phyloP scores from a whole-genome alignment of 306 rosid genomes.

The Canavalia gladiata region DNA sequence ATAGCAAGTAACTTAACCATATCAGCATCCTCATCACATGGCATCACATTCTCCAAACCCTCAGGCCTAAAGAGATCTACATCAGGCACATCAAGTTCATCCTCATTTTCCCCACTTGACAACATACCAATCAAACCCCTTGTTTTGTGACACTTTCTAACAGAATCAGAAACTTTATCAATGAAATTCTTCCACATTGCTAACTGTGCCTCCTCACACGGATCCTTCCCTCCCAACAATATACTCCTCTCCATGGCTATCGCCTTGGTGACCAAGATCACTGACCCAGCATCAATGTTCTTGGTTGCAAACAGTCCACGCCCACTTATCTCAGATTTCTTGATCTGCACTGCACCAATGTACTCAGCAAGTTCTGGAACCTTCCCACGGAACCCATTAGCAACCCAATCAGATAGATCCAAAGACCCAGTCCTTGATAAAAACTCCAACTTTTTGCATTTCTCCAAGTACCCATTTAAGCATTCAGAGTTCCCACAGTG shows the following conservation, averaged over 20 bases:
- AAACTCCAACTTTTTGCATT: constrained; percentile 74
- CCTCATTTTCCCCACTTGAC: constrained; percentile 81
- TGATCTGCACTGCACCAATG: constrained; percentile 72
- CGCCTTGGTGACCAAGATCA: constrained; percentile 75
- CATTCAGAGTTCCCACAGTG: constrained; percentile 56
- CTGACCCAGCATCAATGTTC: constrained; percentile 76
- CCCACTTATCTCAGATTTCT: constrained; percentile 73
- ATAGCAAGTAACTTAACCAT: constrained; percentile 59
- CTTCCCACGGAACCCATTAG: constrained; percentile 65
- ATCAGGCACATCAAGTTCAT: constrained; percentile 70
- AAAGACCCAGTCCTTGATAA: constrained; percentile 72
- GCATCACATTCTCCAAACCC: constrained; percentile 7
- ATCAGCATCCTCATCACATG: constrained; percentile 52
- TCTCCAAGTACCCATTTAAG: constrained; percentile 71
- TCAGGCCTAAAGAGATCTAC: constrained; percentile 67
- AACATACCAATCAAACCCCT: constrained; percentile 59
- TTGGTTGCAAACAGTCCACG: constrained; percentile 77
- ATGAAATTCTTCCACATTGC: constrained; percentile 92
- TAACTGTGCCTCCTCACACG: constrained; percentile 77
- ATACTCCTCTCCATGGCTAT: constrained; percentile 81
- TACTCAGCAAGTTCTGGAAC: constrained; percentile 80
- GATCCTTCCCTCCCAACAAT: constrained; percentile 59
- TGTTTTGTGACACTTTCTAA: constrained; percentile 57
- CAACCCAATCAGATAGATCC: constrained; percentile 88
- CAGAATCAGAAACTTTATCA: constrained; percentile 60